Base-by-base conservation (phyloP, 305 asterid genomes). In the Solanum hybrid region DNA sequence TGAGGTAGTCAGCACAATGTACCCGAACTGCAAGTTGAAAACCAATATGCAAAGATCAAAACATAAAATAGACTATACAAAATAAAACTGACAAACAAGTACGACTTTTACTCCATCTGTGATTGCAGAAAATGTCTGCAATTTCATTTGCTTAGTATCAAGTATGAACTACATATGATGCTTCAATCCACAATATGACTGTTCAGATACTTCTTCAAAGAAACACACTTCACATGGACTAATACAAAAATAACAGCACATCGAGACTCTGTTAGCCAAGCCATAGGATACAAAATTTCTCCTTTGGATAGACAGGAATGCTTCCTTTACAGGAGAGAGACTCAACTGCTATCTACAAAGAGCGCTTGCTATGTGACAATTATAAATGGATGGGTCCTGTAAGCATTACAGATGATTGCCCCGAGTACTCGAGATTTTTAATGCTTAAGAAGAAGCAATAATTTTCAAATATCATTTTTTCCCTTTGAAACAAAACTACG, bases 1-100 rank as follows among this genome's bases (percentile, higher is more conserved):
- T 22, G 89, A 88, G 13, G 86, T 88, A 31, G 89, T 88, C 56
- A 87, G 77, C 2, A 87, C 89, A 29, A 87, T 75, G 85, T 75
- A 75, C 7, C 56, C 76, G 0, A 87, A 87, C 76, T 75, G 89
- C 80, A 87, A 51, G 66, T 56, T 29, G 31, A 29, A 29, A 29
- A 29, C 31, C 31, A 29, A 51, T 51, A 6, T 1, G 66, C 2
- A 51, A 15, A 51, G 4, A 51, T 51, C 66, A 17, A 1, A 17
- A 3, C 4, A 51, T 15, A 51, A 51, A 51, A 14, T 51, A 51
- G 66, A 51, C 2, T 14, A 51, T 15, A 51, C 9, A 51, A 29
- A 29, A 29, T 15, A 45, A 37, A 36, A 36, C 38, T 36, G 38
- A 36, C 38, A 36, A 36, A 15, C 64, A 51, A 51, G 4, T 51